A percentile compares a stretch with the other conserved stretches of the same genome.
Evolutionary conservation across 306 rosid species (phyloP).

Genomic region (Argentina anserina): DNA sequence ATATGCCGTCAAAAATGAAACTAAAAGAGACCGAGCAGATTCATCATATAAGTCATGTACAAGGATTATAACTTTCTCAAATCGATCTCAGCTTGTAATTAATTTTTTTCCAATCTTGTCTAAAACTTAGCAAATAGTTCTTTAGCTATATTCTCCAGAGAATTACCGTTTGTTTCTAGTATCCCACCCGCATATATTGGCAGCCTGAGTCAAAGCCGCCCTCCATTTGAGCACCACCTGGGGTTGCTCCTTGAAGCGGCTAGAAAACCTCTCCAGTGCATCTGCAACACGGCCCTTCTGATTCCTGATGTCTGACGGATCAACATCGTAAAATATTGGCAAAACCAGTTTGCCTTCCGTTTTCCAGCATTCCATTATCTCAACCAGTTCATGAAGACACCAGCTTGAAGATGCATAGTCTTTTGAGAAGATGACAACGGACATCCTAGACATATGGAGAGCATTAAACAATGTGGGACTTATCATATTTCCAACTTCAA

Average conservation of each 20-base stretch:
- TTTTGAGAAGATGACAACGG: neutral
- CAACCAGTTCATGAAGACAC: slow-evolving; percentile 23
- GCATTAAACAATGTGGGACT: neutral
- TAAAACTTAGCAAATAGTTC: too few relatives aligned
- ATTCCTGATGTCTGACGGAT: slow-evolving; percentile 21
- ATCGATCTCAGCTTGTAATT: too few relatives aligned
- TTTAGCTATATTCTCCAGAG: neutral
- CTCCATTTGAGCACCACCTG: neutral
- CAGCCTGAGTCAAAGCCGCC: slow-evolving; percentile 14
- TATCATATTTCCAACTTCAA: neutral
- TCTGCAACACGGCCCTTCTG: slow-evolving; percentile 1
- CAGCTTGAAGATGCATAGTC: neutral
- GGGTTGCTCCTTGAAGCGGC: neutral
- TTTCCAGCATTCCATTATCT: slow-evolving; percentile 3
- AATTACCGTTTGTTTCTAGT: neutral
- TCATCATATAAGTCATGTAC: too few relatives aligned
- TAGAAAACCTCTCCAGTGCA: neutral
- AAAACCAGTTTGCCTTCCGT: neutral
- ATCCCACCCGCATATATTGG: slow-evolving; percentile 22
- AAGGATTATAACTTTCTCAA: too few relatives aligned
- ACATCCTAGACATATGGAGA: neutral
- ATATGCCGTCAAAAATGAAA: too few relatives aligned
- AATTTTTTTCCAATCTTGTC: too few relatives aligned
- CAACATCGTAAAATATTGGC: slow-evolving; percentile 19
- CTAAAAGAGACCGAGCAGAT: too few relatives aligned